Percentiles rank a stretch among this genome's conserved stretches.
Conservation (phyloP, 176 grass and related monocot species). For the Elaeis guineensis region DNA sequence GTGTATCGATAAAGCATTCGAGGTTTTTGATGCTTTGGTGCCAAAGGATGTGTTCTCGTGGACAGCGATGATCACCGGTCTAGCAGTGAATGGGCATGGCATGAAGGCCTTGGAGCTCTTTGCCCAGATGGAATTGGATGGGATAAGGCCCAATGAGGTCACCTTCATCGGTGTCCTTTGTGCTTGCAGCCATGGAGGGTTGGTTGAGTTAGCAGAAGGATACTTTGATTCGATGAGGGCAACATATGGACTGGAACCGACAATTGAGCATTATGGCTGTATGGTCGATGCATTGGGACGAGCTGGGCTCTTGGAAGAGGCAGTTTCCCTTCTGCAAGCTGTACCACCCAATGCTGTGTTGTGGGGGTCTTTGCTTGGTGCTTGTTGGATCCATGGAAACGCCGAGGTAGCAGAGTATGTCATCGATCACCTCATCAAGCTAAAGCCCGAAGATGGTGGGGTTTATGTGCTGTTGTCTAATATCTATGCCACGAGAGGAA, state of each 20-base stretch:
- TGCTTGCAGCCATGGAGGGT: constrained; percentile 20
- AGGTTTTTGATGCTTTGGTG: constrained; percentile 4
- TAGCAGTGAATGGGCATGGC: constrained; percentile 6
- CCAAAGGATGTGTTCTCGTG: constrained; percentile 20
- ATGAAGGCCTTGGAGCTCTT: constrained; percentile 14
- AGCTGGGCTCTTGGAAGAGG: constrained; percentile 17
- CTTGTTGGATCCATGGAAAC: constrained; percentile 20
- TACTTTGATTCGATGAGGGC: constrained; percentile 10
- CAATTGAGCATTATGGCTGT: constrained; percentile 17
- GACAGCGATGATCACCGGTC: constrained; percentile 15
- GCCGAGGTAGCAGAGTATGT: constrained; percentile 1
- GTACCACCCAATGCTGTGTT: not conserved
- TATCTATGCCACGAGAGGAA: constrained; percentile 10
- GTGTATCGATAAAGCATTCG: constrained; percentile 3
- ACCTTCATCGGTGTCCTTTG: constrained; percentile 12
- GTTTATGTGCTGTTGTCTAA: constrained; percentile 20
- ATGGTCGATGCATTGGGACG: constrained; percentile 14
- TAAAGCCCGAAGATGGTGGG: constrained; percentile 8
- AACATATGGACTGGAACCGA: constrained; percentile 3
- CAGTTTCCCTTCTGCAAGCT: not conserved
- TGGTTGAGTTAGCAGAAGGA: constrained; percentile 9
- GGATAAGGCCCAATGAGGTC: constrained; percentile 9
- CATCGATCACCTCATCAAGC: not conserved
- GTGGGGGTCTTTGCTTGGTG: constrained; percentile 19
- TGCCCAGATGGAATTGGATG: constrained; percentile 1